Conservation (phyloP, 805 yeast species). For the Starmerella vitae region DNA sequence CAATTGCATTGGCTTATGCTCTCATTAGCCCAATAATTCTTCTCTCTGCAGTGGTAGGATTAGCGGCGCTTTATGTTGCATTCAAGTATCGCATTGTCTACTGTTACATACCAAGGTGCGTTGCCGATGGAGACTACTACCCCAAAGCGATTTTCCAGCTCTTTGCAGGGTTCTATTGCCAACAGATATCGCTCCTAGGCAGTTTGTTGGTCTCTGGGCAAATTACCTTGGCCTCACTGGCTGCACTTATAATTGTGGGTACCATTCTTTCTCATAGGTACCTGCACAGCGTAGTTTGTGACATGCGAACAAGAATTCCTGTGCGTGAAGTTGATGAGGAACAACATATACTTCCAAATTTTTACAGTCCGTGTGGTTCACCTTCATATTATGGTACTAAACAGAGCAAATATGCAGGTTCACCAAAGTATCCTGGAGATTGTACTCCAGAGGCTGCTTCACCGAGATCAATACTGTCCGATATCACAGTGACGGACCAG, state of each 20-base stretch:
- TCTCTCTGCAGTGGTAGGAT: constrained; percentile 44
- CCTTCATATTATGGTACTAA: background rate
- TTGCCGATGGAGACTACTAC: constrained; percentile 46
- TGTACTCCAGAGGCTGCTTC: background rate
- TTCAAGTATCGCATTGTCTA: constrained; percentile 58
- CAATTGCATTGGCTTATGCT: constrained; percentile 66
- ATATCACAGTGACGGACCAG: background rate
- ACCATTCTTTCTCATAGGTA: constrained; percentile 49
- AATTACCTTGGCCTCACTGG: constrained; percentile 40
- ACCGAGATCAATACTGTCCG: background rate
- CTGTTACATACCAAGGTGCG: constrained; percentile 28
- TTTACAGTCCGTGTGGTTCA: too few relatives aligned
- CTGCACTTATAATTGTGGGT: constrained; percentile 37
- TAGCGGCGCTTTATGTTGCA: constrained; percentile 45
- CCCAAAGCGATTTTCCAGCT: constrained; percentile 64
- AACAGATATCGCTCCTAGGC: constrained; percentile 68
- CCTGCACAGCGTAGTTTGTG: constrained; percentile 34
- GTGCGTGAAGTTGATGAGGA: constrained; percentile 5
- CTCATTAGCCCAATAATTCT: constrained; percentile 68
- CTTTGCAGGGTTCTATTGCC: constrained; percentile 67
- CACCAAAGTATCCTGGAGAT: background rate
- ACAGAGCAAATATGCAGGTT: background rate
- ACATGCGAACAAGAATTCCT: constrained; percentile 31
- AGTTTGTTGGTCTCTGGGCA: constrained; percentile 48
- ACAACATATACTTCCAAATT: background rate